Percentiles rank a stretch among this genome's conserved stretches.
phyloP scores from a whole-genome alignment of 139 green algal genomes.

The Spirogloea muscicola region DNA sequence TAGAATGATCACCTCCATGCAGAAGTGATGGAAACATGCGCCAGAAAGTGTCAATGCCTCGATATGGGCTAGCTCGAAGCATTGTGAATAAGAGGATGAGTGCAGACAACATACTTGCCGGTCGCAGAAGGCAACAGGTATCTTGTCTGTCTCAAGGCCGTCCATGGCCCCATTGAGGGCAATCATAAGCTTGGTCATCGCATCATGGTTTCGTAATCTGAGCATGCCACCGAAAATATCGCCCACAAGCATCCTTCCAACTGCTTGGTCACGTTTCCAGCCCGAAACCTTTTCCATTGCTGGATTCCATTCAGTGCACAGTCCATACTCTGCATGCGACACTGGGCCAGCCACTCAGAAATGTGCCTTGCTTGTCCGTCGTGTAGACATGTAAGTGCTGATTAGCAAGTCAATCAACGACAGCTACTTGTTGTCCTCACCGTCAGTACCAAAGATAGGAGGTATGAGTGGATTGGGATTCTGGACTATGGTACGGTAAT shows the following conservation, averaged over 20 bases:
- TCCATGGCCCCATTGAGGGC: constrained; percentile 29
- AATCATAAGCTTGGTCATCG: constrained; percentile 30
- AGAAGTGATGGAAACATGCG: no score
- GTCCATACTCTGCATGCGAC: no score
- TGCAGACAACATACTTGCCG: background rate
- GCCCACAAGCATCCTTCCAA: constrained; percentile 34
- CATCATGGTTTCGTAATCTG: constrained; percentile 18
- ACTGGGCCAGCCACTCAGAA: no score
- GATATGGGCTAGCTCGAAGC: no score
- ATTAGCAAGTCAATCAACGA: no score
- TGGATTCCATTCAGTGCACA: constrained; percentile 32
- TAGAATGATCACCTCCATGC: no score
- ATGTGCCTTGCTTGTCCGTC: no score
- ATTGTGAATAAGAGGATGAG: no score
- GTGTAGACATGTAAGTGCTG: no score
- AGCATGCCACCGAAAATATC: constrained; percentile 18
- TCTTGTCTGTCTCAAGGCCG: constrained; percentile 11
- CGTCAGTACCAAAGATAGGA: constrained; percentile 38
- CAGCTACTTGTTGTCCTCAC: background rate
- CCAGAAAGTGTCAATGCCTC: no score
- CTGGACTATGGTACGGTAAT: constrained; percentile 34
- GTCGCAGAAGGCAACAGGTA: constrained; percentile 20
- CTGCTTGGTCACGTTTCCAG: background rate
- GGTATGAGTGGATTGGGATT: constrained; percentile 34
- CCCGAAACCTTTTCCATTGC: constrained; percentile 22